phyloP scores from a whole-genome alignment of 805 yeast species.

The Torulaspora microellipsoides region DNA sequence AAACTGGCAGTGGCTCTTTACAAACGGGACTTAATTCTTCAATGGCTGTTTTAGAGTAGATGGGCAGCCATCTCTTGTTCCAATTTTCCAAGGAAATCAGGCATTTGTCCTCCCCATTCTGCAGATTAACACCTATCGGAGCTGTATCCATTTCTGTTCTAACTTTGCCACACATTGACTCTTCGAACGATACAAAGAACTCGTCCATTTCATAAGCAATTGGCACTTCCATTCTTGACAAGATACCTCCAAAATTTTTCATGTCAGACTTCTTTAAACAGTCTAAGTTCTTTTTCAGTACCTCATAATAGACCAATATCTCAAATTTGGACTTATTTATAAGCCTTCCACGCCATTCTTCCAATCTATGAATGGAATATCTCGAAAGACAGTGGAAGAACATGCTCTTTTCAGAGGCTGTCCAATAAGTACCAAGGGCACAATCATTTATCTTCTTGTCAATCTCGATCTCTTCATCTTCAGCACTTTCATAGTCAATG shows the following conservation, averaged over 20 bases:
- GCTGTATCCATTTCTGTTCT: constrained; percentile 10
- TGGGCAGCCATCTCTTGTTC: constrained; percentile 27
- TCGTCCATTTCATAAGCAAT: constrained; percentile 35
- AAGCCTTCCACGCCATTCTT: constrained; percentile 25
- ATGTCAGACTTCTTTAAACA: constrained; percentile 14
- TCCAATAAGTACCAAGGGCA: constrained; percentile 28
- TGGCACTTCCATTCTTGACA: constrained; percentile 24
- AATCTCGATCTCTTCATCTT: constrained; percentile 6
- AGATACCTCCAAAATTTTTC: constrained; percentile 19
- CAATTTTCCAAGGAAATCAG: constrained; percentile 23
- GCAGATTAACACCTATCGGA: background rate
- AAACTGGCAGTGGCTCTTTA: constrained; percentile 13
- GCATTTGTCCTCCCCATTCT: constrained; percentile 1
- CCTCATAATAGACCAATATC: constrained; percentile 25
- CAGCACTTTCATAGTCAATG: constrained; percentile 11
- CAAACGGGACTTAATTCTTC: constrained; percentile 16
- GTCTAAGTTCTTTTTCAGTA: constrained; percentile 19
- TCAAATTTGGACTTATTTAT: constrained; percentile 28
- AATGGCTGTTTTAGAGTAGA: constrained; percentile 24
- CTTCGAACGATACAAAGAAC: constrained; percentile 25
- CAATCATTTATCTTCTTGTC: background rate
- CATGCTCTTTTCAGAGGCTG: constrained; percentile 25
- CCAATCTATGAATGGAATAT: constrained; percentile 31
- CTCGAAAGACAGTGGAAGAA: constrained; percentile 30
- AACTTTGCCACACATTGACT: constrained; percentile 18